Conservation (phyloP, 768 basidiomycete species). For the Porphyrellus cyaneotinctus region DNA sequence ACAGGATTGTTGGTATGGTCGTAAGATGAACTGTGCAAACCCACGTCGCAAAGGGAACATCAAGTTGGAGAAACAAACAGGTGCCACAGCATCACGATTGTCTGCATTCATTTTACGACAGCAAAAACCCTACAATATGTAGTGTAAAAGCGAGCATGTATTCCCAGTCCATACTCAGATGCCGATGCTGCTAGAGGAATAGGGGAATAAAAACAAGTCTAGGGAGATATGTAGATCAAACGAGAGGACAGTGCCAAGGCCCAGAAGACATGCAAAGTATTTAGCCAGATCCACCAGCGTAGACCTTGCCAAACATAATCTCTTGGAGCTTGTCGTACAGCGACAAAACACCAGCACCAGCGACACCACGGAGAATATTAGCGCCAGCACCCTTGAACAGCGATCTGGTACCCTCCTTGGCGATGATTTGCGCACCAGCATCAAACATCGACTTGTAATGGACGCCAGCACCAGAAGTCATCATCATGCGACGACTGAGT, state of each 20-base stretch:
- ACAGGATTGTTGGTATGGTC: constrained; percentile 89
- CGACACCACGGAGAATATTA: constrained; percentile 97
- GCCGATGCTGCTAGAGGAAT: constrained; percentile 19
- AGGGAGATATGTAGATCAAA: constrained; percentile 29
- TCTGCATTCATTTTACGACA: constrained; percentile 17
- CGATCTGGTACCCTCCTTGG: constrained; percentile 92
- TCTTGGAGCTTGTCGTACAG: constrained; percentile 98
- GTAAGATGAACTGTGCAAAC: constrained; percentile 37
- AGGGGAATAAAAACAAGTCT: constrained; percentile 34
- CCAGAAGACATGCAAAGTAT: constrained; percentile 18
- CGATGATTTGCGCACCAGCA: constrained; percentile 88
- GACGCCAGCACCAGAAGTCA: constrained; percentile 92
- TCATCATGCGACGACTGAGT: constrained; percentile 99
- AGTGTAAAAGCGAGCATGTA: constrained; percentile 27
- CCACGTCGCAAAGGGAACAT: constrained; percentile 7
- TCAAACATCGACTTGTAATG: constrained; percentile 99
- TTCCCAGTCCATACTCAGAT: constrained; percentile 17
- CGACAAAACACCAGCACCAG: constrained; percentile 99
- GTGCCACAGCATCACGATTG: too few species aligned
- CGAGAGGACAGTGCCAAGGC: constrained; percentile 31
- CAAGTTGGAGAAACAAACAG: too few species aligned
- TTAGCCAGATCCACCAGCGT: constrained; percentile 75
- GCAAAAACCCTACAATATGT: constrained; percentile 11
- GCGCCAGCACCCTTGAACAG: constrained; percentile 99
- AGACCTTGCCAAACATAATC: constrained; percentile 97